Evolutionary conservation across 2,329 filamentous ascomycete species (phyloP), one percentile per base, ranked within the genome.

Genomic region (Coleophoma crateriformis): DNA sequence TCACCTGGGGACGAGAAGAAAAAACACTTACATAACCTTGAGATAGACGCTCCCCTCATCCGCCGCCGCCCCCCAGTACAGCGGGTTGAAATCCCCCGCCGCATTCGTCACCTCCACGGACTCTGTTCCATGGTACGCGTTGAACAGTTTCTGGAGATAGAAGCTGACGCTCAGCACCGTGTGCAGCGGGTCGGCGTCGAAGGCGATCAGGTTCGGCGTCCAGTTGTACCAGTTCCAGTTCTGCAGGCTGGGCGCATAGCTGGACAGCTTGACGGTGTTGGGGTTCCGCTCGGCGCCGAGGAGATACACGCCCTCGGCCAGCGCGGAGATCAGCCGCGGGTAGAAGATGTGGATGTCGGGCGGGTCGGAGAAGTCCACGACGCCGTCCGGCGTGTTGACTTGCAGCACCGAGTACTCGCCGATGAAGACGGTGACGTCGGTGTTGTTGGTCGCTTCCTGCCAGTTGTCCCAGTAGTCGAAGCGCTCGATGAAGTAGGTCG

Each of bases 161-260:
- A 56, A 62, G 27, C 57, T 60, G 10, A 53, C 50, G 33, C 53
- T 57, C 19, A 54, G 42, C 10, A 57, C 56, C 12, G 56, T 54
- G 39, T 57, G 42, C 7, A 40, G 40, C 7, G 60, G 58, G 34
- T 57, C 46, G 1, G 58, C 55, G 44, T 55, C 54, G 47, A 54
- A 59, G 7, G 50, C 57, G 27, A 62, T 50, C 39, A 61, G 33
- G 38, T 62, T 56, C 15, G 60, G 60, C 35, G 52, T 54, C 56
- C 54, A 55, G 35, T 57, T 65, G 53, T n/a, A 61, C 60, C 37
- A 59, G 59, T 42, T 62, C 61, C 49, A 67, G 46, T 69, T 64
- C 54, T 68, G 61, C 22, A 70, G 38, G 41, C 67, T 49, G 0
- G 68, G 67, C 5, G 68, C 67, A 50, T 69, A 71, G 4, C 61